Evolutionary conservation across 2,329 filamentous ascomycete genomes (phyloP), one percentile per base, ranked within the genome.

Genomic region (Botrytis fragariae): DNA sequence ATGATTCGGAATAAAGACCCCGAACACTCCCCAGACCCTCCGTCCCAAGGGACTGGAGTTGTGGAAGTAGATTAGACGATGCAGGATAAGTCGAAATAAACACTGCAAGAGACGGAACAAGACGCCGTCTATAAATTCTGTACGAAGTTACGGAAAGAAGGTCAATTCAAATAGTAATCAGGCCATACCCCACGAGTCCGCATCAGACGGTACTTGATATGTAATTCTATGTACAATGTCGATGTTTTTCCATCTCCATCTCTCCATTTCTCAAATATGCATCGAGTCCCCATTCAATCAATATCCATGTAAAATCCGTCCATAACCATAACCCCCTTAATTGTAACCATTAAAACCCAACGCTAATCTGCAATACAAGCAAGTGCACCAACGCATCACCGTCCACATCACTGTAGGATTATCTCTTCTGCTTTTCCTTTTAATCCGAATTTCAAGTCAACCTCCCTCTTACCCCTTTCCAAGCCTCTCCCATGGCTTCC

Each of bases 181-280:
- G 65, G 65, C 18, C 10, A 59, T 51, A 69, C 3, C 65, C 65
- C 48, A 69, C 18, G 16, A 29, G 48, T 37, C 48, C 65, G 65
- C n/a, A 42, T 51, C 44, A 42, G 45, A 57, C 35, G 61, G 60
- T 39, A 51, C 44, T 57, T 67, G 61, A 35, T 65, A 51, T 54
- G 61, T 48, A 54, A 72, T 54, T 65, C 20, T 72, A 72, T 72
- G 61, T 67, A 72, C 61, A 72, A 42, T 29, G 65, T 69, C 65
- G 29, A 57, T 57, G 65, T 68, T 48, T 68, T 57, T 57, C 37
- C 65, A 29, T 32, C 48, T 69, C 48, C 65, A 18, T 68, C 35
- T 51, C 35, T 39, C 65, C 48, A 69, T 16, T 57, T 69, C 65
- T 57, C 48, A 69, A 69, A 69, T 44, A 69, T 69, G 65, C 65